Evolutionary conservation across 2,329 filamentous ascomycete species (phyloP).

Genomic region (Neonectria hederae): DNA sequence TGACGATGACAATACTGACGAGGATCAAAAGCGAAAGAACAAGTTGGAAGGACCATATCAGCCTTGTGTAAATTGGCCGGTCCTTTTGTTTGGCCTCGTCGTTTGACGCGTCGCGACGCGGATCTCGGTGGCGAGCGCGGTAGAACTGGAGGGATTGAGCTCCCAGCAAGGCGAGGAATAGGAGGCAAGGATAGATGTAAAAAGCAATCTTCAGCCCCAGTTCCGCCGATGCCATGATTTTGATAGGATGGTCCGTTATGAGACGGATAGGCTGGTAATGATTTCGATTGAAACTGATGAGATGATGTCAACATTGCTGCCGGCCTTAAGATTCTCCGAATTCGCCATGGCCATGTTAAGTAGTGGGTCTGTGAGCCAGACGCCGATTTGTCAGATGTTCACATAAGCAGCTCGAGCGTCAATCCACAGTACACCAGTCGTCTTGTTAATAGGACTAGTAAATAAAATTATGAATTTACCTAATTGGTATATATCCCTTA

Average conservation of each 20-base stretch:
- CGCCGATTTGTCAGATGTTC: background rate
- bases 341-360: background rate
- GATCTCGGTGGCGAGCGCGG: constrained; percentile 43
- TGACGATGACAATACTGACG: constrained; percentile 47
- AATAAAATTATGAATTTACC: no score
- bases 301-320: constrained; percentile 1
- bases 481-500: no score
- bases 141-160: constrained; percentile 52
- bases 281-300: background rate
- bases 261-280: background rate
- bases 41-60: constrained; percentile 51
- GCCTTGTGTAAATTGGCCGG: constrained; percentile 43
- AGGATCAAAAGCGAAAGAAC: constrained; percentile 46
- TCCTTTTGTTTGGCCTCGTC: constrained; percentile 41
- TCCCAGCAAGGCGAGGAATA: constrained; percentile 50
- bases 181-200: constrained; percentile 52
- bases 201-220: constrained; percentile 51
- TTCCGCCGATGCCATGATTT: constrained; percentile 47
- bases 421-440: no score
- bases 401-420: background rate
- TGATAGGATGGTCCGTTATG: background rate
- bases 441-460: no score
- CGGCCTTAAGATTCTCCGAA: constrained; percentile 8
- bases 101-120: constrained; percentile 38
- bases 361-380: background rate